These are phyloP conservation scores for Urostyla sp. DNA, from an alignment of 73 alveolate species.

Conservation along the genomic window DNA sequence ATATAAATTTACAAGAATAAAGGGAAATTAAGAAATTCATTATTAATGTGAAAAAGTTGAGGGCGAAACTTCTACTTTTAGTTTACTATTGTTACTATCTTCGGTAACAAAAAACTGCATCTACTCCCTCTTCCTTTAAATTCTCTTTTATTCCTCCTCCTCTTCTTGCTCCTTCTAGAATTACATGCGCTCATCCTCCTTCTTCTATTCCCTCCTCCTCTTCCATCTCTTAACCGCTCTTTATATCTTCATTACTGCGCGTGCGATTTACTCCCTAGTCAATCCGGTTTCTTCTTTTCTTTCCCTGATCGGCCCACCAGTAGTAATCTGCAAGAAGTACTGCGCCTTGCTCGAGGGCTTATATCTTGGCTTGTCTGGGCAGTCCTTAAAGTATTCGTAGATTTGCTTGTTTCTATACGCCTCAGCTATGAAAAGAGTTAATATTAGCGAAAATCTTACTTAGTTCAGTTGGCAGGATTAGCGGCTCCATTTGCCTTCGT, in stretches of 20 bases:
- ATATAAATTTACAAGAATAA: too few relatives aligned
- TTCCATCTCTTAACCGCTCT: constrained; percentile 48
- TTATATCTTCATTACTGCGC: constrained; percentile 14
- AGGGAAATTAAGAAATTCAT: too few relatives aligned
- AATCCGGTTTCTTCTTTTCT: background rate
- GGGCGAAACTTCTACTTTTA: too few relatives aligned
- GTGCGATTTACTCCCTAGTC: background rate
- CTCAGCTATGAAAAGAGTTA: constrained; percentile 8
- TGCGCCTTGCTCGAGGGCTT: background rate
- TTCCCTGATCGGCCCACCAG: constrained; percentile 34
- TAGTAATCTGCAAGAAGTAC: constrained; percentile 19
- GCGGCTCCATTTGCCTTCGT: constrained; percentile 26
- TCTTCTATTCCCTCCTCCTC: background rate
- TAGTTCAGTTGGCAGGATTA: constrained; percentile 20
- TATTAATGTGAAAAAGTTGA: too few relatives aligned
- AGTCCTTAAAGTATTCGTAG: constrained; percentile 33
- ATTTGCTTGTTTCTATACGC: constrained; percentile 30
- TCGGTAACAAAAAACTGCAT: too few relatives aligned
- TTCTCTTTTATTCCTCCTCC: too few relatives aligned
- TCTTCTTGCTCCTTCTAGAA: too few relatives aligned
- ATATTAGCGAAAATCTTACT: background rate
- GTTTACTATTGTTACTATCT: too few relatives aligned
- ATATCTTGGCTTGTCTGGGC: constrained; percentile 38
- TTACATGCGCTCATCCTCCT: too few relatives aligned
- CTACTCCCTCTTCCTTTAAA: too few relatives aligned